Conservation (phyloP, 176 grass and related monocot species). For the Raddia guianensis region DNA sequence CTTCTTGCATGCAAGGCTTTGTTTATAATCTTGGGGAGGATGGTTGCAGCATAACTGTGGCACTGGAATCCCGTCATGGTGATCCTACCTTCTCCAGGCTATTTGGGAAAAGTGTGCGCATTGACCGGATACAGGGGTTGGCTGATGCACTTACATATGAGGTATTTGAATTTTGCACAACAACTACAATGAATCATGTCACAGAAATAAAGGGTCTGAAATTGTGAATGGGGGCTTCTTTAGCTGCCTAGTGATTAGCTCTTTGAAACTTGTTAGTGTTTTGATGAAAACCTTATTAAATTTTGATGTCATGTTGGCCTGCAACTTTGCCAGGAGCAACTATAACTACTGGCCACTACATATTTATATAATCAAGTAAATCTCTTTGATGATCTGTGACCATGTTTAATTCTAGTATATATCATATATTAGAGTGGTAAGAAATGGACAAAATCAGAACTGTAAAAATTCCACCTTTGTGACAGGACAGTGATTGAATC, state of each 20-base stretch:
- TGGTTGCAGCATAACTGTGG: conserved; percentile 88
- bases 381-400: conserved; percentile 2
- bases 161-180: conserved; percentile 53
- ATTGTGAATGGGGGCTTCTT: not conserved
- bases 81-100: conserved; percentile 96
- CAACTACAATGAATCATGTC: conserved; percentile 4
- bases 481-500: not conserved
- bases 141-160: conserved; percentile 93
- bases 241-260: not conserved
- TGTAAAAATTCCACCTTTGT: not conserved
- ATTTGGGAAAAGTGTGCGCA: conserved; percentile 87
- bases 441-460: conserved; percentile 23
- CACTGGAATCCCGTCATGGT: conserved; percentile 84
- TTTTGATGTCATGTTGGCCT: not conserved
- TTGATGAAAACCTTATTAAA: conserved; percentile 1
- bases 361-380: not conserved
- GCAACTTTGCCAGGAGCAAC: conserved; percentile 23
- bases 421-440: conserved; percentile 4
- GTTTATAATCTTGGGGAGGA: conserved; percentile 89
- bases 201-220: conserved; percentile 11
- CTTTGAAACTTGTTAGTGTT: conserved; percentile 18
- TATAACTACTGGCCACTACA: not conserved
- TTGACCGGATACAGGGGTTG: conserved; percentile 90
- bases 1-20: conserved; percentile 94
- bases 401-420: conserved; percentile 10